Conservation (phyloP, 495 filamentous ascomycete species). For the Stereocaulon alpinum region DNA sequence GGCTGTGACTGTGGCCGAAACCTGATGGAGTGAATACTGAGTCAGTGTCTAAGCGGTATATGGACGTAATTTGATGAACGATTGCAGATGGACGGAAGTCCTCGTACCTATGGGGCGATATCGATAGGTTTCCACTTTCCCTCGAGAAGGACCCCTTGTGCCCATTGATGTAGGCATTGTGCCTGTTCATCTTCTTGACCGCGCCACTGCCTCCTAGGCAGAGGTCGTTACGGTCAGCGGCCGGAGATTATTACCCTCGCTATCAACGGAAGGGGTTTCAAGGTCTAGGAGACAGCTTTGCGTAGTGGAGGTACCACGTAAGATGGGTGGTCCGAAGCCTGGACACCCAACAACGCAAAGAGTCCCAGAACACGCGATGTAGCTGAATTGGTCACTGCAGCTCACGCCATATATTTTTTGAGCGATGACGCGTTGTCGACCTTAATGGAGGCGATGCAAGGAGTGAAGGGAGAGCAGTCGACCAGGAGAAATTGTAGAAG, state of each 20-base stretch:
- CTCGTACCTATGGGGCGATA: constrained; percentile 77
- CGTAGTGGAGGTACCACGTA: background rate
- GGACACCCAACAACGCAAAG: background rate
- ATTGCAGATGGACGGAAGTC: constrained; percentile 10
- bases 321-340: background rate
- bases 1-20: constrained; percentile 81
- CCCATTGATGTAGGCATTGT: constrained; percentile 67
- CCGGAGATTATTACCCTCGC: background rate
- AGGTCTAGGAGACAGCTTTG: background rate
- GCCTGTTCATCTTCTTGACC: constrained; percentile 40
- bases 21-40: constrained; percentile 35
- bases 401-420: background rate
- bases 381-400: background rate
- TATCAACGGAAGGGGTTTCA: background rate
- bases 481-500: background rate
- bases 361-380: background rate
- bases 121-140: constrained; percentile 58
- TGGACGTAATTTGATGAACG: constrained; percentile 6
- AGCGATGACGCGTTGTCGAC: background rate
- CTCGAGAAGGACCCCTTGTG: constrained; percentile 53
- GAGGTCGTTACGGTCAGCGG: background rate
- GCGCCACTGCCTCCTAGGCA: background rate
- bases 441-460: background rate
- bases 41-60: background rate
- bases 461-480: background rate